Evolutionary conservation across 2,329 filamentous ascomycete species (phyloP), one percentile per base, ranked within the genome.

Genomic region (Ascochyta rabiei): DNA sequence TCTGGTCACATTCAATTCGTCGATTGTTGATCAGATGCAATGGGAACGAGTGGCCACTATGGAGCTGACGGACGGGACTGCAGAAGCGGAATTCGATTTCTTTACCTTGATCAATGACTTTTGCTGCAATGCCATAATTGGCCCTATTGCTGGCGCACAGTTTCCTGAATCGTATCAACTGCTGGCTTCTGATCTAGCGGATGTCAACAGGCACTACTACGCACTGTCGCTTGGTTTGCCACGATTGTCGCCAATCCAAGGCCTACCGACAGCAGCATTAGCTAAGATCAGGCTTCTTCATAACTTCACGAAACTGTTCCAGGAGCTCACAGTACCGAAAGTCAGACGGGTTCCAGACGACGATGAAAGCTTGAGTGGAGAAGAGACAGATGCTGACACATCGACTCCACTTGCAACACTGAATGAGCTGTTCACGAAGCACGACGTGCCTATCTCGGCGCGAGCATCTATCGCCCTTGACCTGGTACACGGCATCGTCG

Each of bases 11-110:
- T 87, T 86, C 62, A 80, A 79, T 33, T 76, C 79, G 7, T 86
- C 84, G 16, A 74, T 80, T 2, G 83, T 89, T 21, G 86, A 89
- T 63, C 84, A 87, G 56, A 79, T 80, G 62, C 76, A 77, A 2
- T 89, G 86, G 86, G 86, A 89, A 66, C 80, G 84, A 30, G 78
- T 82, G 1, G 71, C 73, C 2, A 69, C 81, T 19, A 75, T 82
- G 4, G 79, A 81, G 15, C 61, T 72, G 31, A 66, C 74, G 2
- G 69, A 71, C n/a, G 75, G 69, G 6, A 74, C 73, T 15, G 71
- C 75, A 24, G 76, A 81, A 48, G 83, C 80, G 13, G 84, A 87
- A 48, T 69, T 66, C 44, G 68, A 72, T 30, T 56, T 75, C 2
- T 71, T 71, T 35, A 72, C 78, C 3, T 75, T 89, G 6, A 71